Evolutionary conservation across 306 rosid genomes (phyloP), one percentile per base, ranked within the genome.

Genomic region (Malus fusca): DNA sequence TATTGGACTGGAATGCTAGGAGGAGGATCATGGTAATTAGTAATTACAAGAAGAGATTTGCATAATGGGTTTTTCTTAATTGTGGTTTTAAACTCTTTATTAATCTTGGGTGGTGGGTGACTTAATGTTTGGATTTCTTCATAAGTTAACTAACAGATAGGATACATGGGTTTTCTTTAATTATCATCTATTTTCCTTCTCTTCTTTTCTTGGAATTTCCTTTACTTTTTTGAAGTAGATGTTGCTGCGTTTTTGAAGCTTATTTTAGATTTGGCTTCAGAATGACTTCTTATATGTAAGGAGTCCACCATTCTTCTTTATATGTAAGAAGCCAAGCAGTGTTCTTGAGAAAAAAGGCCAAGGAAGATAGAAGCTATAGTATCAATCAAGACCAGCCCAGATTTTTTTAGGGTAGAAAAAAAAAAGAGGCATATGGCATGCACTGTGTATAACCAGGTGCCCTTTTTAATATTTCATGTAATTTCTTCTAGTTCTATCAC

Each of bases 1-100:
- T 88, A 77, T 81, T 92, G 97, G 97, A 88, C 80, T 80, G 92
- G 93, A 55, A 90, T 90, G 92, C 77, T 92, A 63, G 92, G 92
- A n/a, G 96, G 97, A 73, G 92, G 90, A 78, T 82, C 91, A 80
- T 92, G 93, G 93, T 91, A 86, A 82, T 31, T 69, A 55, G 14
- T 58, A n/a, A 22, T 52, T 14, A 52, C 26, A n/a, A 19, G 55
- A 51, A 51, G 21, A 51, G 55, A 51, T 6, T 17, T 51, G 55
- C 55, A 51, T 51, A 2, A 6, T 51, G 55, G 55, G 55, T 17
- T 72, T 46, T 30, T 42, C 71, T 28, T 11, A 9, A 12, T 44
- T 21, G 71, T 68, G n/a, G 59, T 58, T 66, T 73, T 77, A 70
- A 52, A 42, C 76, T 74, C 72, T 66, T 56, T 78, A 60, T 75